Base-by-base conservation (phyloP, 345 rosid species). In the Passiflora organensis region DNA sequence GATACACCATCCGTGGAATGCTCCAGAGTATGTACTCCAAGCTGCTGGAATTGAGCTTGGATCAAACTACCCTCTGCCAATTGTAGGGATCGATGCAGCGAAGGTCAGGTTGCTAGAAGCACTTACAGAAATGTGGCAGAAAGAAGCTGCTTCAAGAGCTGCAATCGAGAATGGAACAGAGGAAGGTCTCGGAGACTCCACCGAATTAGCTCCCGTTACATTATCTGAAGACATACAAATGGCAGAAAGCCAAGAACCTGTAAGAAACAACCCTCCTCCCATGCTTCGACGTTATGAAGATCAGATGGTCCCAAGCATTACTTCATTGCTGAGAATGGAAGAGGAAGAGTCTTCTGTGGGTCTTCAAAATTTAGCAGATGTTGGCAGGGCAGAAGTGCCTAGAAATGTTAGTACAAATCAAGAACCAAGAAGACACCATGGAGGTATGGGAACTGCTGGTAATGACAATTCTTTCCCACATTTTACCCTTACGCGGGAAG, bases 1-100 rank as follows among this genome's bases (percentile, higher is more conserved):
- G 99, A 88, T 93, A 58, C 99, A 93, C 75, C 99, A 93, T 63
- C 99, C 99, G 0, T 88, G 99, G 99, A 82, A 86, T 58, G 87
- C 99, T 43, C 96, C 99, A 58, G 94, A 86, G 55, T 77, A 82
- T 13, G 89, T 93, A 9, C 96, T 88, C 56, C 89, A 84, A 69
- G 96, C 99, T 58, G 99, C 96, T 53, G 99, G 99, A 56, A 82
- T 93, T 24, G 99, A 93, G 75, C 91, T 88, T 1, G 99, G 96
- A 48, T 93, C 96, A 55, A 93, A 88, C 70, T 93, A 93, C 59
- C 99, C 95, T 71, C 83, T 76, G 4, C 96, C 99, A 15, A 80
- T 88, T 37, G 86, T 93, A 18, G 77, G 81, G 23, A 67, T 93
- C 52, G 88, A 84, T 59, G 95, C 90, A 50, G 99, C 99, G 36